A percentile compares a stretch with the other conserved stretches of the same genome.
Conservation (phyloP, 441 rosid species). For the Jatropha multifida region DNA sequence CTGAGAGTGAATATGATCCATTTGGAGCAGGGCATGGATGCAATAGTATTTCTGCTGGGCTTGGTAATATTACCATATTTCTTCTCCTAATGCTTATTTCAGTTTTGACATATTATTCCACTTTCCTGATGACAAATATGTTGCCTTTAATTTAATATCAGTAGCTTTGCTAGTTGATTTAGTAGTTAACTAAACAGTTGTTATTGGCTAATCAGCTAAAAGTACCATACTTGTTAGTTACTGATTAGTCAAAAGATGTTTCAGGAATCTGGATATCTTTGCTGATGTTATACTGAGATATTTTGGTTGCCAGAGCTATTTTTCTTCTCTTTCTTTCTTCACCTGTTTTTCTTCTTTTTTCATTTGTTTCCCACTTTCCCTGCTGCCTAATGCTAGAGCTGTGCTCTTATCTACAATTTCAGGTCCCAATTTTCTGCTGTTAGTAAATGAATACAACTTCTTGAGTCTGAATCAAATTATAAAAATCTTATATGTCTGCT, state of each 20-base stretch:
- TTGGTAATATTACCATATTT: conserved; percentile 50
- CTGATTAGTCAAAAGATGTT: background rate
- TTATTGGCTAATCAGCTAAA: background rate
- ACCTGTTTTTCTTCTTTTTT: background rate
- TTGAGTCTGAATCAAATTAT: background rate
- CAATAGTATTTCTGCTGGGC: conserved; percentile 90
- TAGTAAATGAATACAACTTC: background rate
- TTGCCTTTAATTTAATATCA: background rate
- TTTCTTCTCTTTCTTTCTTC: background rate
- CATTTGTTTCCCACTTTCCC: background rate
- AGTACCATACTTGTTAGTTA: background rate
- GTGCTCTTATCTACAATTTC: background rate
- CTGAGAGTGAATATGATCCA: conserved; percentile 80
- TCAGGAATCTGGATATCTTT: background rate
- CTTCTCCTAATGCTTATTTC: background rate
- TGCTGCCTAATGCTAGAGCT: background rate
- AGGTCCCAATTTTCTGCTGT: background rate
- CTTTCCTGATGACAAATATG: background rate
- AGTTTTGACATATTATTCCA: conserved; percentile 3
- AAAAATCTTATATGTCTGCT: background rate
- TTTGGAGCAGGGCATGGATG: conserved; percentile 93
- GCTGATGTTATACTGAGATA: background rate
- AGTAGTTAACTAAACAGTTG: background rate
- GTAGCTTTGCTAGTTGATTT: background rate
- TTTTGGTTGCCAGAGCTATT: background rate